Evolutionary conservation across 2,329 filamentous ascomycete species (phyloP).

Genomic region (Alternaria sp.): DNA sequence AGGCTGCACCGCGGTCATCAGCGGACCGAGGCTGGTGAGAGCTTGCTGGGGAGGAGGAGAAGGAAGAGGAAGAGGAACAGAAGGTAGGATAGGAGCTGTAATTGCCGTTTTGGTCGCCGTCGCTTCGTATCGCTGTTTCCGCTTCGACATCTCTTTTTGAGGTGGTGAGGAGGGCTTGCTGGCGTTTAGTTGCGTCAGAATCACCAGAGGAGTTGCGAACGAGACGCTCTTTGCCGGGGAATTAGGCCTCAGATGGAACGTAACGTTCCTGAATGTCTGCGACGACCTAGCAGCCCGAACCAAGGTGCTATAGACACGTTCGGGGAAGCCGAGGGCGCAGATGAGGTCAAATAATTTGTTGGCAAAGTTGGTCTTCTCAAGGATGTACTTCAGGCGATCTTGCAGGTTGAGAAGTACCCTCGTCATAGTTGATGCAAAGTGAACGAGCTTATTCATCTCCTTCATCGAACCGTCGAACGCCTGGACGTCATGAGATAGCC

Average conservation of each 20-base stretch:
- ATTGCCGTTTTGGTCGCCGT: accelerated
- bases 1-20: background rate
- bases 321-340: constrained; percentile 11
- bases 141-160: background rate
- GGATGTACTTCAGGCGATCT: constrained; percentile 5
- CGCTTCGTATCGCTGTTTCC: too few relatives aligned
- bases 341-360: constrained; percentile 13
- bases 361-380: constrained; percentile 8
- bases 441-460: constrained; percentile 2
- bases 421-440: background rate
- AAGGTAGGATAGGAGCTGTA: background rate
- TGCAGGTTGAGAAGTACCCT: background rate
- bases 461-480: background rate
- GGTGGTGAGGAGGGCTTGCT: background rate
- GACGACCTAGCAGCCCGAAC: background rate
- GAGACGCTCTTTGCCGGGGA: background rate
- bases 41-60: background rate
- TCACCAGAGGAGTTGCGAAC: accelerated
- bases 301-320: constrained; percentile 11
- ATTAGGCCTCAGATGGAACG: background rate
- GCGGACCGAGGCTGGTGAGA: background rate
- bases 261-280: background rate
- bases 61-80: background rate
- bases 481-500: background rate
- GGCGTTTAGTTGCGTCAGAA: accelerated